These are phyloP conservation scores for Hibiscus trionum DNA, from an alignment of 345 rosid species.

Conservation along the genomic window DNA sequence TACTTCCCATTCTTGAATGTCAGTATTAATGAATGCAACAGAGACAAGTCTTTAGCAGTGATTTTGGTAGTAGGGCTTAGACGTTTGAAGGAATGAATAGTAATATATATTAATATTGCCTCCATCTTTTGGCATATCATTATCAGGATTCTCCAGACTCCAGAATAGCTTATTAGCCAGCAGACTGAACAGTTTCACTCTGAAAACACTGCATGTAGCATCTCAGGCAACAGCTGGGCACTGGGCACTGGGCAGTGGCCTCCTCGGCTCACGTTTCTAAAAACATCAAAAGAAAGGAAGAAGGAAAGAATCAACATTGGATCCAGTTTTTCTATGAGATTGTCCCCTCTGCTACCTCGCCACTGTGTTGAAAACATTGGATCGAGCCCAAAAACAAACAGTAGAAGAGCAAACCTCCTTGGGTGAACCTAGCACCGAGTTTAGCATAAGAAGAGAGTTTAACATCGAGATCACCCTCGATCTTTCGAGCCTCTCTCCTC, in stretches of 20 bases:
- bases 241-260: neutral
- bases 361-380: neutral
- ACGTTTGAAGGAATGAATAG: too few species aligned
- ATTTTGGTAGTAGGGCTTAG: too few species aligned
- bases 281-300: neutral
- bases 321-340: neutral
- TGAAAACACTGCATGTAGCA: neutral
- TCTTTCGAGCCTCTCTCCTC: conserved; percentile 83
- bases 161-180: neutral
- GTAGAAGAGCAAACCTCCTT: conserved; percentile 49
- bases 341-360: neutral
- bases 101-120: neutral
- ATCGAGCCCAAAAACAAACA: neutral
- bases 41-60: too few species aligned
- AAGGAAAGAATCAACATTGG: neutral
- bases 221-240: neutral
- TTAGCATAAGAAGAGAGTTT: conserved; percentile 97
- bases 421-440: conserved; percentile 85
- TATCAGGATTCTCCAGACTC: neutral
- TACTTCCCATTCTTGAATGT: too few species aligned
- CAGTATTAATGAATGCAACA: too few species aligned
- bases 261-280: neutral
- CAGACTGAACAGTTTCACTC: conserved; percentile 5
- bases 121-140: neutral
- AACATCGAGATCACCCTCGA: conserved; percentile 96